Base-by-base conservation (phyloP, 1,139 yeast genomes). In the Pichia terricola region DNA sequence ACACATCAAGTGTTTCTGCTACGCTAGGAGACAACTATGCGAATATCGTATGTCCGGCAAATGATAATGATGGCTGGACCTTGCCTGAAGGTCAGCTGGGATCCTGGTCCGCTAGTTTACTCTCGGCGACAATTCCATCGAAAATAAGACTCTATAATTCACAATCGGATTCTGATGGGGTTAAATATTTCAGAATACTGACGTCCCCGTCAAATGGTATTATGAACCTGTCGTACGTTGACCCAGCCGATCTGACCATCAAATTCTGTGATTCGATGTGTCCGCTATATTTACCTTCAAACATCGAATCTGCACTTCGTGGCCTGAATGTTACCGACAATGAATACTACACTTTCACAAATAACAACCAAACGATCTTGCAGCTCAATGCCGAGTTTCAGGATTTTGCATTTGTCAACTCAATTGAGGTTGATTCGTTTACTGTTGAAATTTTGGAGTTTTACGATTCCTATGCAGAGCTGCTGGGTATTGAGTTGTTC, bases 161-260 rank as follows among this genome's bases (percentile, higher is more conserved):
- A 0, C 62, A 63, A 5, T 67, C 69, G 6, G 69, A 69, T 35
- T 67, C 70, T 42, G 65, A 68, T 39, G 81, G 84, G 8, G 76
- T 85, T 4, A 71, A 79, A 46, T 53, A 72, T 6, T 89, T 88
- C 62, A 72, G 96, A 56, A 68, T 91, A 26, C 67, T 83, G 42
- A 79, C 96, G 0, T 68, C 74, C 45, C 97, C 97, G 1, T 74
- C 87, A 38, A 75, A 81, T 53, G 89, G 97, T 53, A 89, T 89
- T 50, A 84, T 91, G 95, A 91, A 91, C 59, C 64, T 91, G 53
- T 80, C 95, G 0, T 91, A 87, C 57, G 67, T 83, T 34, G 94
- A 89, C 58, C 94, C 95, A 3, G 53, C 61, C 2, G 72, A 87
- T 1, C 78, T 81, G 45, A 66, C 68, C 30, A 42, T 76, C 6